Percentiles rank a stretch among this genome's conserved stretches.
phyloP scores from a whole-genome alignment of 2,329 filamentous ascomycete species.

The Fusarium sp. region DNA sequence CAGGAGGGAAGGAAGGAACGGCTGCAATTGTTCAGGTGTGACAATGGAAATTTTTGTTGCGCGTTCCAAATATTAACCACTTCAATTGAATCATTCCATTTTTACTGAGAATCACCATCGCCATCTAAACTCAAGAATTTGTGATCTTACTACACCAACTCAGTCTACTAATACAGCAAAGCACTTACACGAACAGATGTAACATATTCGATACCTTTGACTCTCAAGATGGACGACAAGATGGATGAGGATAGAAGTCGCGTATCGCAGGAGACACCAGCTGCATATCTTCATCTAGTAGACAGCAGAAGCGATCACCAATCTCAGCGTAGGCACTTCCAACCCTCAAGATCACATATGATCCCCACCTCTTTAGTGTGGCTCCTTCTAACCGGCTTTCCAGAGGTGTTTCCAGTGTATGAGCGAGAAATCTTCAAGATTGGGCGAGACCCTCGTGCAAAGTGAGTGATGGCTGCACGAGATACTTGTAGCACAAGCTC shows the following conservation, averaged over 20 bases:
- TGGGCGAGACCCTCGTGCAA: slow-evolving; percentile 52
- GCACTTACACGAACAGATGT: slow-evolving; percentile 39
- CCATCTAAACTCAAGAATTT: neutral
- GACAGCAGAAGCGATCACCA: slow-evolving; percentile 43
- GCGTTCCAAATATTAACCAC: neutral
- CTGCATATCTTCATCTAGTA: slow-evolving; percentile 44
- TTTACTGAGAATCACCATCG: neutral
- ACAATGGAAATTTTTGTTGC: slow-evolving; percentile 11
- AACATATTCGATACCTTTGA: slow-evolving; percentile 1
- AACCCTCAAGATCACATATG: slow-evolving; percentile 7
- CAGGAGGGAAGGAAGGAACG: slow-evolving; percentile 17
- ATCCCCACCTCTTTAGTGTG: slow-evolving; percentile 18
- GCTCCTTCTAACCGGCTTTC: slow-evolving; percentile 23
- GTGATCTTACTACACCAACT: slow-evolving; percentile 12
- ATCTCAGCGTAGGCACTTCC: slow-evolving; percentile 44
- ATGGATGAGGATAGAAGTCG: slow-evolving; percentile 35
- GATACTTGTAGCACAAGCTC: neutral
- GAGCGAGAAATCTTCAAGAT: slow-evolving; percentile 52
- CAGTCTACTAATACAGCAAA: slow-evolving; percentile 5
- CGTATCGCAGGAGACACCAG: slow-evolving; percentile 36
- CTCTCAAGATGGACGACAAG: slow-evolving; percentile 37
- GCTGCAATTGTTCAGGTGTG: slow-evolving; percentile 9
- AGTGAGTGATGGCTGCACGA: slow-evolving; percentile 43
- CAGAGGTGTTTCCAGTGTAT: slow-evolving; percentile 48
- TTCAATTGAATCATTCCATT: neutral